Percentiles rank a stretch among this genome's conserved stretches.
Evolutionary conservation across 345 rosid genomes (phyloP).

Genomic region (Pugionium dolabratum): DNA sequence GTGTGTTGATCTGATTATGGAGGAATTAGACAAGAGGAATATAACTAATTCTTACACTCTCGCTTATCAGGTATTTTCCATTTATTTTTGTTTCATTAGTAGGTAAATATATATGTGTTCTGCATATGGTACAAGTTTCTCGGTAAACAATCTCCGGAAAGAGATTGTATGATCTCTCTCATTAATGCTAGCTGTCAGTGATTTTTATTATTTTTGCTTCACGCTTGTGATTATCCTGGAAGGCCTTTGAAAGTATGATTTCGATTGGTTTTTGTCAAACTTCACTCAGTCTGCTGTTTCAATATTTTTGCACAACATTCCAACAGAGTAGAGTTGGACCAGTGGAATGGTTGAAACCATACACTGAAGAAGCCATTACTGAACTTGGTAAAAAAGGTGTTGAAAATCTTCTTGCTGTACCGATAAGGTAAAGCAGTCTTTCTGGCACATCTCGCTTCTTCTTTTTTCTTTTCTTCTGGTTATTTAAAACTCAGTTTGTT

Average conservation of each 20-base stretch:
- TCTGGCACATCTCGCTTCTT: not conserved
- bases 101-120: not conserved
- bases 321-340: constrained; percentile 99
- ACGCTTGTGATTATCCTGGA: no score
- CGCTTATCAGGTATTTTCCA: constrained; percentile 80
- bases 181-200: not conserved
- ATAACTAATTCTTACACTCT: constrained; percentile 75
- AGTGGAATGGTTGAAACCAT: constrained; percentile 99
- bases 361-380: constrained; percentile 90
- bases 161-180: not conserved
- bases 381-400: constrained; percentile 91
- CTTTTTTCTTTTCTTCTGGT: constrained; percentile 23
- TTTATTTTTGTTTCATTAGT: not conserved
- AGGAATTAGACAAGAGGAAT: constrained; percentile 87
- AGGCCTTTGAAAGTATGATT: not conserved
- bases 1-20: constrained; percentile 93
- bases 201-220: not conserved
- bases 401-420: constrained; percentile 84
- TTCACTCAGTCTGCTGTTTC: not conserved
- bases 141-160: not conserved
- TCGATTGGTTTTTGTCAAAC: not conserved
- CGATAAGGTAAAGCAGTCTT: constrained; percentile 61
- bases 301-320: constrained; percentile 23
- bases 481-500: constrained; percentile 21
- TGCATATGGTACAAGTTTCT: not conserved